Evolutionary conservation across 1,284 basidiomycete genomes (phyloP).

Genomic region (Sutorius eximius): DNA sequence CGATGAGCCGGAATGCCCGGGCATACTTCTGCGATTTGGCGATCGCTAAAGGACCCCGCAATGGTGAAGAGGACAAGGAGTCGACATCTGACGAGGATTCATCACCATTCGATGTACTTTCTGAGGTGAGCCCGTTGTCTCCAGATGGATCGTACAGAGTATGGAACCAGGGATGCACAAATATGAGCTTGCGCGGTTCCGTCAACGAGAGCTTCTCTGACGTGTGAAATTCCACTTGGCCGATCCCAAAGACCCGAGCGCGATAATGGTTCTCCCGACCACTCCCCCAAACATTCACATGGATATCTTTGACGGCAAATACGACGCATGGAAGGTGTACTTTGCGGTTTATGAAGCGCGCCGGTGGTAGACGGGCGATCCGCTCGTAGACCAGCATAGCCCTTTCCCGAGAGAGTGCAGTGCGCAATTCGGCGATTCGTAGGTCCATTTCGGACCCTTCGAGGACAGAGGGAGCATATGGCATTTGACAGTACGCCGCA

Average conservation of each 20-base stretch:
- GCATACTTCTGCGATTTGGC: no score
- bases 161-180: not conserved
- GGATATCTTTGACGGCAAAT: not conserved
- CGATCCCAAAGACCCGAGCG: not conserved
- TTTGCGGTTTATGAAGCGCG: slow-evolving; percentile 1
- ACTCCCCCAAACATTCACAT: not conserved
- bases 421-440: not conserved
- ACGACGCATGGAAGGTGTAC: slow-evolving; percentile 4
- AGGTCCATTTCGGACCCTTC: not conserved
- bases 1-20: no score
- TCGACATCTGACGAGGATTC: no score
- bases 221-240: not conserved
- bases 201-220: not conserved
- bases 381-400: not conserved
- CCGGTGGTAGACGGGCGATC: not conserved
- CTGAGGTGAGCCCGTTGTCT: not conserved
- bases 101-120: not conserved
- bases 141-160: not conserved
- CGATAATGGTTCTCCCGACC: not conserved
- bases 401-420: not conserved
- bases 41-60: no score
- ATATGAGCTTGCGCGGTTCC: not conserved
- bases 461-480: not conserved
- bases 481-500: not conserved
- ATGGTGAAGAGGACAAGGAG: no score